phyloP scores from a whole-genome alignment of 495 filamentous ascomycete genomes.

The Daldinia childiae region DNA sequence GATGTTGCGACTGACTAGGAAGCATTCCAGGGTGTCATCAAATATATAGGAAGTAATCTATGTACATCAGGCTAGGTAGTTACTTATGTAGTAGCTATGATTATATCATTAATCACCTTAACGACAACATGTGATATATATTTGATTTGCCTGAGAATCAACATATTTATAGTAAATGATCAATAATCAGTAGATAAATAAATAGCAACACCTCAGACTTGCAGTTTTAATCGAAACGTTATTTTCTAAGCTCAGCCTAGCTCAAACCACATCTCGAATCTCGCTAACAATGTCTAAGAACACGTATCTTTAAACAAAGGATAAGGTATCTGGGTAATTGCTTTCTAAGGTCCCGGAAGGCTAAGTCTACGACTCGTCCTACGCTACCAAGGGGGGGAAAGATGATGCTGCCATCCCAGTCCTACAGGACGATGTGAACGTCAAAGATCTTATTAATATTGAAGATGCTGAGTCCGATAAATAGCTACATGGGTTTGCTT shows the following conservation, averaged over 20 bases:
- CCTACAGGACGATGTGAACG: conserved; percentile 57
- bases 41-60: neutral
- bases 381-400: conserved; percentile 32
- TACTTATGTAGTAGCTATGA: conserved; percentile 6
- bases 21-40: neutral
- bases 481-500: conserved; percentile 56
- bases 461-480: conserved; percentile 59
- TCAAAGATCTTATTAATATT: conserved; percentile 60
- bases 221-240: too few species aligned
- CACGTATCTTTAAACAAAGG: conserved; percentile 24
- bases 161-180: neutral
- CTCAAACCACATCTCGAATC: neutral
- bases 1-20: neutral
- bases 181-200: neutral
- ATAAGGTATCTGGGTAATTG: conserved; percentile 38
- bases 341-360: conserved; percentile 31
- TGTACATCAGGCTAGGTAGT: neutral
- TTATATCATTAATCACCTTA: conserved; percentile 11
- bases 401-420: conserved; percentile 61
- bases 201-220: neutral
- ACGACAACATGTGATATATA: neutral
- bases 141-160: neutral
- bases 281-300: conserved; percentile 42
- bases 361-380: conserved; percentile 47
- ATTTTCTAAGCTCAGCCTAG: neutral